Percentiles rank a stretch among this genome's conserved stretches.
Conservation (phyloP, 2,329 filamentous ascomycete genomes). For the Thielaviopsis musarum region DNA sequence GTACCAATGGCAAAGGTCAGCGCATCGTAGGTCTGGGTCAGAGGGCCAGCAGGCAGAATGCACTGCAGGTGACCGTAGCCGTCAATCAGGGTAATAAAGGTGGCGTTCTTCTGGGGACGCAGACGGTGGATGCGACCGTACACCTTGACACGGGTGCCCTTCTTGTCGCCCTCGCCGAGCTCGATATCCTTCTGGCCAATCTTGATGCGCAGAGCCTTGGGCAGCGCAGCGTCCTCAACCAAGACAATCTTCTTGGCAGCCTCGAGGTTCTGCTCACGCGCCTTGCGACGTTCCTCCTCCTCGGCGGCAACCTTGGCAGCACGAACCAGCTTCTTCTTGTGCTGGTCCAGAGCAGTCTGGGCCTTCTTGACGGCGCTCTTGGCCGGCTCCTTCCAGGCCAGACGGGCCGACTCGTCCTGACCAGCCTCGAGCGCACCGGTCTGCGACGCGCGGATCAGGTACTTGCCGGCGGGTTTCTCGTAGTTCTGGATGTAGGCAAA, state of each 20-base stretch:
- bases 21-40: slow-evolving; percentile 85
- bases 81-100: slow-evolving; percentile 74
- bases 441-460: slow-evolving; percentile 51
- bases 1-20: slow-evolving; percentile 74
- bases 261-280: slow-evolving; percentile 50
- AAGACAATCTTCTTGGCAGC: slow-evolving; percentile 62
- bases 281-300: slow-evolving; percentile 55
- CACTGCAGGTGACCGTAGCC: slow-evolving; percentile 70
- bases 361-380: slow-evolving; percentile 81
- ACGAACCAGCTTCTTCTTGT: slow-evolving; percentile 74
- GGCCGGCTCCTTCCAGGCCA: slow-evolving; percentile 65
- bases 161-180: slow-evolving; percentile 37
- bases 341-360: slow-evolving; percentile 52
- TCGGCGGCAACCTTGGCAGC: slow-evolving; percentile 55
- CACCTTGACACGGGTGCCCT: slow-evolving; percentile 62
- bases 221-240: slow-evolving; percentile 52
- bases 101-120: slow-evolving; percentile 65
- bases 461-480: slow-evolving; percentile 36
- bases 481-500: slow-evolving; percentile 60
- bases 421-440: slow-evolving; percentile 42
- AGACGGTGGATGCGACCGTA: slow-evolving; percentile 70
- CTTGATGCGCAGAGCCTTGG: slow-evolving; percentile 57
- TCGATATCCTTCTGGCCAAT: slow-evolving; percentile 53
- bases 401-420: slow-evolving; percentile 45
- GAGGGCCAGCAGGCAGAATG: slow-evolving; percentile 55